Percentiles rank a stretch among this genome's conserved stretches.
These are phyloP conservation scores for Fusarium liriodendri DNA, from an alignment of 2,329 filamentous ascomycete genomes.

Conservation along the genomic window DNA sequence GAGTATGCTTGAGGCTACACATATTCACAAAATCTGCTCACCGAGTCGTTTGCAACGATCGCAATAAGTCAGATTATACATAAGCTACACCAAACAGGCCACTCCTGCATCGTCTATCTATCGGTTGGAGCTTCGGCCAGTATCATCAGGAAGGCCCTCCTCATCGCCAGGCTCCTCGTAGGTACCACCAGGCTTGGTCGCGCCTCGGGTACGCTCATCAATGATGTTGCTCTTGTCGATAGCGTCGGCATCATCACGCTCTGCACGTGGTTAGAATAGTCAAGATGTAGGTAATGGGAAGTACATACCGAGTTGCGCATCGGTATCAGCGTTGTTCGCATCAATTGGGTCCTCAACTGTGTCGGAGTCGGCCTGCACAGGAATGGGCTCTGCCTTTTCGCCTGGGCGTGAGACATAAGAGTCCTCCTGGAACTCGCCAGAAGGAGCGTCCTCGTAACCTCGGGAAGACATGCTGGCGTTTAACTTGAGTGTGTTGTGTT, in stretches of 20 bases:
- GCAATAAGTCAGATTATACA: neutral
- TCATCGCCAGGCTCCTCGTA: constrained; percentile 35
- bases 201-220: constrained; percentile 31
- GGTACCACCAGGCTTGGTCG: constrained; percentile 25
- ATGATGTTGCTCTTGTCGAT: constrained; percentile 36
- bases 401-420: constrained; percentile 32
- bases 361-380: constrained; percentile 35
- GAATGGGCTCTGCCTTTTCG: constrained; percentile 33
- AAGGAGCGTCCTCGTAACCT: constrained; percentile 17
- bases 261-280: constrained; percentile 4
- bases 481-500: neutral
- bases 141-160: constrained; percentile 33
- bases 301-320: constrained; percentile 32
- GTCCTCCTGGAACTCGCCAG: constrained; percentile 26
- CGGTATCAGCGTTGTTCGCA: constrained; percentile 22
- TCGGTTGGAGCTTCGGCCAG: constrained; percentile 25
- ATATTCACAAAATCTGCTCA: neutral
- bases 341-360: constrained; percentile 30
- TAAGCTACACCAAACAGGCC: neutral
- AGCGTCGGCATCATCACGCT: constrained; percentile 31
- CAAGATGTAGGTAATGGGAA: rapidly evolving
- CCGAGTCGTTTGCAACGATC: too few species aligned
- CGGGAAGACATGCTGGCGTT: constrained; percentile 29
- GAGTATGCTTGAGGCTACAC: neutral
- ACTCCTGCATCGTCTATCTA: neutral